Base-by-base conservation (phyloP, 768 basidiomycete species). In the Steccherinum ochraceum region DNA sequence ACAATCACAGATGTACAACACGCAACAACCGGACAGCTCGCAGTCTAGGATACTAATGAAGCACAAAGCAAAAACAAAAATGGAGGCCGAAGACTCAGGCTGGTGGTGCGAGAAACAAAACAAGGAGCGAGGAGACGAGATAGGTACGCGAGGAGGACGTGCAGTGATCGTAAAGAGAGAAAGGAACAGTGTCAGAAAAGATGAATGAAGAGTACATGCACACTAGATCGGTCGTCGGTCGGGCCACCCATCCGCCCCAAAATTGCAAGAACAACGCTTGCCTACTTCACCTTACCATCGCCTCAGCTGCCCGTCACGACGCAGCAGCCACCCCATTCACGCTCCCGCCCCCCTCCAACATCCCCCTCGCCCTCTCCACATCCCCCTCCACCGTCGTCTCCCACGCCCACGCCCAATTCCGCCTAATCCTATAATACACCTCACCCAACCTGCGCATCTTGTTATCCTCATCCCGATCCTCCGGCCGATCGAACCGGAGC, bases 381-480 rank as follows among this genome's bases (percentile, higher is more conserved):
- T 72, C 66, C 12, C 56, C 64, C 40, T 76, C 74, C 16, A 78
- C 56, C 3, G 73, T 75, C 20, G 77, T 73, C 7, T 67, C 67
- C 80, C 80, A 83, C 4, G 74, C 64, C 84, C 84, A 86, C 51
- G 79, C 76, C 81, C 80, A 83, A 45, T 73, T 76, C 58, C 69
- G 69, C 16, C 70, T 72, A 21, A 84, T 61, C 11, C 62, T 61
- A 26, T 68, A 60, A 4, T 69, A 72, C 3, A 83, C 60, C 39
- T 69, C 58, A 13, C 68, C 56, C 7, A 80, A 64, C 50, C 67
- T 67, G 12, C 64, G 50, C 47, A 60, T 50, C 52, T 68, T 58
- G 25, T 63, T 63, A 20, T 62, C 54, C 25, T 68, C 41, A 11
- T 5, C 27, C 18, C n/a, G 35, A 26, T 24, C 5, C 12, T n/a